A percentile compares a stretch with the other conserved stretches of the same genome.
Conservation (phyloP, 1,284 basidiomycete species). For the Boletellus deceptivus region DNA sequence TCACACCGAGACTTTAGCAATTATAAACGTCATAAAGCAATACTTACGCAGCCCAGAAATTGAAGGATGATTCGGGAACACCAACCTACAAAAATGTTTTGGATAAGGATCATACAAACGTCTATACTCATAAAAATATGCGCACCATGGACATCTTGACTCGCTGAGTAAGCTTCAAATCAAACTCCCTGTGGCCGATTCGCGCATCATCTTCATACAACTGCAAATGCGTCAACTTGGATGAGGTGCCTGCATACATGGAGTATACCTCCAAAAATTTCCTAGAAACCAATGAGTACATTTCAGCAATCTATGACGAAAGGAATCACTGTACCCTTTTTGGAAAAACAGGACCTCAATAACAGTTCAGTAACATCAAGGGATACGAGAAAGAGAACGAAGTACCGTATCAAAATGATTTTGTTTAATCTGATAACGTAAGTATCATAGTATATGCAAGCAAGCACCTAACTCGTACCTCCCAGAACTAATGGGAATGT, state of each 20-base stretch:
- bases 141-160: conserved; percentile 98
- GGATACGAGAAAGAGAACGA: not conserved
- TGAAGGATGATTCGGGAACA: conserved; percentile 93
- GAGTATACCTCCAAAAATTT: conserved; percentile 65
- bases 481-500: conserved; percentile 76
- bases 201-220: conserved; percentile 95
- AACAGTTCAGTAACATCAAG: conserved; percentile 9
- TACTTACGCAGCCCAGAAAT: conserved; percentile 85
- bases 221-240: conserved; percentile 42
- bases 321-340: conserved; percentile 66
- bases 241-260: not conserved
- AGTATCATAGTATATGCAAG: not conserved
- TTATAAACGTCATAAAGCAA: conserved; percentile 3
- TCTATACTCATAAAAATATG: not conserved
- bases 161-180: conserved; percentile 85
- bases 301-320: conserved; percentile 1
- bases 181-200: conserved; percentile 89
- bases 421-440: conserved; percentile 73
- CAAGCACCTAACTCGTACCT: conserved; percentile 42
- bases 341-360: conserved; percentile 91
- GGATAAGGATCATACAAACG: conserved; percentile 5
- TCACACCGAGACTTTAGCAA: conserved; percentile 2
- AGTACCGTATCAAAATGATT: conserved; percentile 86
- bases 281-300: conserved; percentile 31
- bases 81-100: conserved; percentile 62